Conservation (phyloP, 106 monocot species). For the Dioscorea dumetorum region DNA sequence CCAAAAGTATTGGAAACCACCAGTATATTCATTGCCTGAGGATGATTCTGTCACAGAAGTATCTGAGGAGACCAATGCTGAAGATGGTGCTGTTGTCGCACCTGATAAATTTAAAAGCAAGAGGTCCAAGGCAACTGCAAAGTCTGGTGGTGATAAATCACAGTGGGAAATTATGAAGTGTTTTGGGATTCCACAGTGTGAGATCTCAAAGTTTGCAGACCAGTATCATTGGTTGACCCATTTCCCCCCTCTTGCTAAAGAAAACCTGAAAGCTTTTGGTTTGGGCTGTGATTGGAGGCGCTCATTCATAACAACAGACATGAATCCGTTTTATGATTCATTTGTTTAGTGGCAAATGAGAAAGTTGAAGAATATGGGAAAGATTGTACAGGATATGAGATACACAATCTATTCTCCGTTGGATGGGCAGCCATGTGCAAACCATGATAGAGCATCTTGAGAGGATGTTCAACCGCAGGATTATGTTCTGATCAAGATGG, state of each 20-base stretch:
- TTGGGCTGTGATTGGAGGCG: too few species aligned
- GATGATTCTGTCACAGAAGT: slow-evolving; percentile 24
- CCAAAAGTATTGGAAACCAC: slow-evolving; percentile 58
- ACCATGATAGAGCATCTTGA: slow-evolving; percentile 83
- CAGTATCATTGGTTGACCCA: slow-evolving; percentile 71
- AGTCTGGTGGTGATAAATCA: too few species aligned
- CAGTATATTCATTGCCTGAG: slow-evolving; percentile 47
- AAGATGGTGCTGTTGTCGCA: slow-evolving; percentile 21
- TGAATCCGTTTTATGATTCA: slow-evolving; percentile 88
- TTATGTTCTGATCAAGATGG: slow-evolving; percentile 83
- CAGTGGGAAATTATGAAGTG: slow-evolving; percentile 95
- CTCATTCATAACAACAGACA: slow-evolving; percentile 83
- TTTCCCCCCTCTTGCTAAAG: slow-evolving; percentile 80
- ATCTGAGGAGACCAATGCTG: slow-evolving; percentile 18
- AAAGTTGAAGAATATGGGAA: slow-evolving; percentile 64
- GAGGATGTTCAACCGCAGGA: slow-evolving; percentile 92
- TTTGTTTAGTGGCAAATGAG: slow-evolving; percentile 92
- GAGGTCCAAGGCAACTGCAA: too few species aligned
- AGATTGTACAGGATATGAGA: slow-evolving; percentile 75
- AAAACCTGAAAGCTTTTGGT: slow-evolving; percentile 92
- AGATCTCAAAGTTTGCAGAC: slow-evolving; percentile 68
- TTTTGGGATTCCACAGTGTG: slow-evolving; percentile 48
- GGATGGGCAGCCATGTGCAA: too few species aligned
- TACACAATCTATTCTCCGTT: too few species aligned
- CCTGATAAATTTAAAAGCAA: too few species aligned